These are phyloP conservation scores for Gossypium bickii DNA, from an alignment of 345 rosid species.

Conservation along the genomic window DNA sequence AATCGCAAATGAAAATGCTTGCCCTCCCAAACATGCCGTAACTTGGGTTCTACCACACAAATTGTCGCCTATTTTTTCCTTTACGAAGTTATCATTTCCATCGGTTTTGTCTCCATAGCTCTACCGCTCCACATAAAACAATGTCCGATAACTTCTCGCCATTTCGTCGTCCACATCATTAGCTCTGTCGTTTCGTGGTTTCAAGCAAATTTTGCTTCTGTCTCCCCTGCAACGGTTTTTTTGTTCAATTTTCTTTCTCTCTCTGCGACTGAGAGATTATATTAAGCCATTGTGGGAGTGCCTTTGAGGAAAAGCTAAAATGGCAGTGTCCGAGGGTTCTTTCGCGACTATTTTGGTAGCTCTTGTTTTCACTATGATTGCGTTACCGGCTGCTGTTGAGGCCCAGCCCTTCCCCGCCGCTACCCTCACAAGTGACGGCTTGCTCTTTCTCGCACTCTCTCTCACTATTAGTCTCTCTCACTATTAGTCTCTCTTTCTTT, in stretches of 20 bases:
- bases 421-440: conserved; percentile 80
- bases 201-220: neutral
- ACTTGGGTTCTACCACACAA: conserved; percentile 21
- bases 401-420: conserved; percentile 68
- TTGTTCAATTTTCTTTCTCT: too few relatives aligned
- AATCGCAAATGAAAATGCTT: too few relatives aligned
- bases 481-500: neutral
- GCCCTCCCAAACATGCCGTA: conserved; percentile 17
- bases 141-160: neutral
- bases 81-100: conserved; percentile 4
- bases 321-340: conserved; percentile 48
- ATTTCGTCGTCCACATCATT: neutral
- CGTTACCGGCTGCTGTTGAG: conserved; percentile 42
- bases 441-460: neutral
- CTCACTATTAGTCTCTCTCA: neutral
- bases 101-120: conserved; percentile 16
- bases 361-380: conserved; percentile 35
- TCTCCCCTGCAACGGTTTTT: neutral
- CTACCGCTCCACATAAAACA: neutral
- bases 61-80: neutral
- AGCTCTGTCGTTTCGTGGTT: neutral
- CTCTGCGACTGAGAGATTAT: conserved; percentile 9
- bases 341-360: conserved; percentile 29
- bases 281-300: conserved; percentile 4
- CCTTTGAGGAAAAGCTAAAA: conserved; percentile 4